Conservation (phyloP, 1,284 basidiomycete species). For the Cerrena zonata region DNA sequence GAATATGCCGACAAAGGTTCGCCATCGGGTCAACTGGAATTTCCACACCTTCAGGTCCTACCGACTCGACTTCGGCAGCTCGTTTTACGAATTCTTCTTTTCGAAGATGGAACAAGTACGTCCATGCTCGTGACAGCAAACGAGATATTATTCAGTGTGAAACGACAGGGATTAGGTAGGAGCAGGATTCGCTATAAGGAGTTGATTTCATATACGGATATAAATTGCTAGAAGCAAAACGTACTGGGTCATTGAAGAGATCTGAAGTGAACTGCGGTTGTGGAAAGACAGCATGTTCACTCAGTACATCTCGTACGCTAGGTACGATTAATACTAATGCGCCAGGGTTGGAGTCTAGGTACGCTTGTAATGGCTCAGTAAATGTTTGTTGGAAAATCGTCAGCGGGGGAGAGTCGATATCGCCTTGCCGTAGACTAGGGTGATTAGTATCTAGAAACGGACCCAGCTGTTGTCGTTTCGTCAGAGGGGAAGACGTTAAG, state of each 20-base stretch:
- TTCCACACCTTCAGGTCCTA: slow-evolving; percentile 38
- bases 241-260: slow-evolving; percentile 43
- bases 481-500: slow-evolving; percentile 2
- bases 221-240: slow-evolving; percentile 18
- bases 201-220: too few species aligned
- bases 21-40: slow-evolving; percentile 69
- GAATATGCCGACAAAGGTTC: slow-evolving; percentile 71
- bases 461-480: slow-evolving; percentile 54
- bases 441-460: slow-evolving; percentile 84
- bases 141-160: slow-evolving; percentile 78
- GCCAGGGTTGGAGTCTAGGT: slow-evolving; percentile 59
- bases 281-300: slow-evolving; percentile 79
- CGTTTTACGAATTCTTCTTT: slow-evolving; percentile 78
- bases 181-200: slow-evolving; percentile 53
- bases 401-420: slow-evolving; percentile 57
- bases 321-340: slow-evolving; percentile 78
- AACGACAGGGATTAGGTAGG: slow-evolving; percentile 83
- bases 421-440: slow-evolving; percentile 66
- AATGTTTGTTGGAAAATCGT: slow-evolving; percentile 73
- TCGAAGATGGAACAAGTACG: slow-evolving; percentile 78
- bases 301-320: slow-evolving; percentile 76
- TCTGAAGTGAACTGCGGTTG: slow-evolving; percentile 66
- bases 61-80: slow-evolving; percentile 59
- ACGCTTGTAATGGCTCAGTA: slow-evolving; percentile 49
- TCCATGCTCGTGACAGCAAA: slow-evolving; percentile 82